Evolutionary conservation across 2,329 filamentous ascomycete species (phyloP).

Genomic region (Cladosporium sp.): DNA sequence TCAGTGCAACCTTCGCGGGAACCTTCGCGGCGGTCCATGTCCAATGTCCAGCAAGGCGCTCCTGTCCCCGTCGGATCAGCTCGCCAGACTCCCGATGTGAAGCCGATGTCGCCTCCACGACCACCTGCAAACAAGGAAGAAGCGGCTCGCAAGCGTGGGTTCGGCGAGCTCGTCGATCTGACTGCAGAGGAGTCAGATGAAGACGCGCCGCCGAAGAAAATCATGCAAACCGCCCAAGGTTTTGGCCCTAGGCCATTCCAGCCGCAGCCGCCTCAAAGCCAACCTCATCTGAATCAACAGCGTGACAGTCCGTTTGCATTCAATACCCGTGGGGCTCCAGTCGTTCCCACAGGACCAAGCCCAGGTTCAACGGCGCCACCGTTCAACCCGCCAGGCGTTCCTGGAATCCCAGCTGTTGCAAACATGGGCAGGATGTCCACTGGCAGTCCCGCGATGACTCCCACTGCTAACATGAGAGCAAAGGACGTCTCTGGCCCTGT

Average conservation of each 20-base stretch:
- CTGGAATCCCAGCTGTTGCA: background rate
- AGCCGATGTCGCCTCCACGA: conserved; percentile 20
- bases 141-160: conserved; percentile 49
- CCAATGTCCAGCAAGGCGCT: background rate
- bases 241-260: background rate
- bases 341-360: background rate
- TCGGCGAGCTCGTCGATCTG: conserved; percentile 50
- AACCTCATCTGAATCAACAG: no score
- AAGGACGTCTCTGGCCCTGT: background rate
- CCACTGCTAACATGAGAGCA: background rate
- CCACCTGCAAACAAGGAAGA: conserved; percentile 46
- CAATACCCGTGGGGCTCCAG: no score
- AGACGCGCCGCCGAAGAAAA: conserved; percentile 40
- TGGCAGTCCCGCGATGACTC: background rate
- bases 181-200: conserved; percentile 36
- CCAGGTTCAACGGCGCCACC: background rate
- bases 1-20: background rate
- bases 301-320: no score
- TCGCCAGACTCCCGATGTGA: conserved; percentile 19
- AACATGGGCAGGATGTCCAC: background rate
- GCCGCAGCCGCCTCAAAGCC: background rate
- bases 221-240: conserved; percentile 23
- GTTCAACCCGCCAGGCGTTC: background rate
- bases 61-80: conserved; percentile 2
- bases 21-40: background rate